Evolutionary conservation across 2,329 filamentous ascomycete species (phyloP), one percentile per base, ranked within the genome.

Genomic region (Ceratocystiopsis brevicomis): DNA sequence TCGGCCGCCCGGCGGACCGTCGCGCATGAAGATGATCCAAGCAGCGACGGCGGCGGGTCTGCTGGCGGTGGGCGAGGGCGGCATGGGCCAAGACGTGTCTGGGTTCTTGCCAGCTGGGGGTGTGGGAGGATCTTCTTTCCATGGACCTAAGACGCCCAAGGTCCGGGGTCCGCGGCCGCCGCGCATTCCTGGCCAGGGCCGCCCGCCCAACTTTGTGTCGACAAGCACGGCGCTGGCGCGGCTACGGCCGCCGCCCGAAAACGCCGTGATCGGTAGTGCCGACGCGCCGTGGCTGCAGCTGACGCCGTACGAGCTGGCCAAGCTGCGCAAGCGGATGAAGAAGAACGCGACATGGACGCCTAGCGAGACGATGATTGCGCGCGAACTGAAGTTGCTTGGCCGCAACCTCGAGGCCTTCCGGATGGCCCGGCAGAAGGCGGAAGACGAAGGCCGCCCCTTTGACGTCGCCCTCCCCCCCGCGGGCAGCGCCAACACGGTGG

Each of bases 291-390:
- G 76, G 76, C 62, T 79, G 19, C 73, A 74, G 51, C 64, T 81
- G 35, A 79, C 75, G 8, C 63, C 67, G 15, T 78, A 72, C 48
- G 76, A 81, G 54, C 63, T 81, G 39, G 76, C 75, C 1, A 71
- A 76, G 49, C 66, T 90, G 9, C 68, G 83, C 47, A 90, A 90
- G 61, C 71, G 80, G 16, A 90, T 90, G 83, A 90, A 90, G 69
- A 90, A 90, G 67, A 90, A 90, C 54, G 80, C 82, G 0, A 78
- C 82, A 5, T 90, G 83, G 83, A 77, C 74, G 3, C 83, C 83
- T 0, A 87, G 81, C 49, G 80, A 84, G 52, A 87, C 83, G 0
- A 90, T 90, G 83, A 82, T 88, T 49, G 73, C 80, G 15, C 69
- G 82, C 30, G 82, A 88, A 58, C 69, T 90, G 1, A 81, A 81